Conservation (phyloP, 2,329 filamentous ascomycete species). For the Cladosporium sp. region DNA sequence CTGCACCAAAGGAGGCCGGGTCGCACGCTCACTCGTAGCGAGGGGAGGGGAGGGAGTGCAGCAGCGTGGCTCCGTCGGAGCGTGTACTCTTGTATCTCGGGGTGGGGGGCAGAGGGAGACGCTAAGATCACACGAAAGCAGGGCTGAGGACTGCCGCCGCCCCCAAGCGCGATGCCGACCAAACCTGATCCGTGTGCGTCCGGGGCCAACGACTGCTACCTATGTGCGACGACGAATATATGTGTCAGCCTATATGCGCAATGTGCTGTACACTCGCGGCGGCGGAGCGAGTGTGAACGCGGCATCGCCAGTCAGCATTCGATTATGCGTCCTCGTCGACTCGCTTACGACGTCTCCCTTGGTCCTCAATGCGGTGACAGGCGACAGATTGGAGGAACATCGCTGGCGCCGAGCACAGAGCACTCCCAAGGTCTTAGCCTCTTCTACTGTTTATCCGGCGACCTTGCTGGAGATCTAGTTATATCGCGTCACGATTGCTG, state of each 20-base stretch:
- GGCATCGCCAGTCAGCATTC: background rate
- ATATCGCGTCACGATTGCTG: constrained; percentile 8
- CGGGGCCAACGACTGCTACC: background rate
- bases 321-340: background rate
- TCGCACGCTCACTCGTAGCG: background rate
- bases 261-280: background rate
- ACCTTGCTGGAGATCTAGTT: constrained; percentile 4
- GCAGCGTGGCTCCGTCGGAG: background rate
- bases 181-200: constrained; percentile 1
- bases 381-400: background rate
- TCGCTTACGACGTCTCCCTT: background rate
- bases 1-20: background rate
- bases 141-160: constrained; percentile 12
- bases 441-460: constrained; percentile 3
- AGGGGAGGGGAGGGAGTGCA: background rate
- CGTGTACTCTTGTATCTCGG: constrained; percentile 11
- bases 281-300: background rate
- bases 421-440: constrained; percentile 17
- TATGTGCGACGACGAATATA: background rate
- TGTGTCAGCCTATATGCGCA: background rate
- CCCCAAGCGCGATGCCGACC: constrained; percentile 9
- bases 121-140: constrained; percentile 10
- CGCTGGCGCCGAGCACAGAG: constrained; percentile 17
- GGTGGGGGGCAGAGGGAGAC: constrained; percentile 8
- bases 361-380: background rate